Base-by-base conservation (phyloP, 176 grass and related monocot species). In the Zea luxurians region DNA sequence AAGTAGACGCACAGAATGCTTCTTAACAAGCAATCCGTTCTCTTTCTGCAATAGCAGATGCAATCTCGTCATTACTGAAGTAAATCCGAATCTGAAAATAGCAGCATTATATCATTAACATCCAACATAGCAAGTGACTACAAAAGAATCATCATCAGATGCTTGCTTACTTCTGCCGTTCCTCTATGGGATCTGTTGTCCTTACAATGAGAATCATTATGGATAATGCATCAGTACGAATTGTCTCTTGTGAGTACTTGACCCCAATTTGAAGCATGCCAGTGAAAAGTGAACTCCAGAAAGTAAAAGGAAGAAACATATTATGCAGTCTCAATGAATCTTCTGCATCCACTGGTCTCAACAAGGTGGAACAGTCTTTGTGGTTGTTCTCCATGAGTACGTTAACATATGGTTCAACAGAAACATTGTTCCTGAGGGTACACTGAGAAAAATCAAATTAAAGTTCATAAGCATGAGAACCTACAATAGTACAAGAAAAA, bases 371-470 rank as follows among this genome's bases (percentile, higher is more conserved):
- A 73, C 44, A 78, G 62, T 42, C 34, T 71, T 87, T 75, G 27
- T 66, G 73, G 41, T 37, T 64, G 48, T 66, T 88, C 80, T 54
- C 83, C 75, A 70, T 81, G 67, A 66, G 63, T 20, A 64, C 44
- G 15, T 77, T 41, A 79, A 27, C 47, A 81, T 62, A 77, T 52
- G 49, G 79, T 63, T 83, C 87, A 73, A 80, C 48, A 62, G 55
- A 74, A 80, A 96, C 86, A 83, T 90, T 92, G 34, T 88, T 85
- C 93, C 89, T 96, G 89, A 92, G 82, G 87, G 72, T 89, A 96
- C 92, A 92, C 92, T 96, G 89, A 96, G 75, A 84, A 95, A 91
- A 92, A 86, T 92, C 90, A 78, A 90, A 92, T 96, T 85, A 88
- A 80, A 89, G 86, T 92, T 92, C 89, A 94, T 91, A 91, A 91